Evolutionary conservation across 2,329 filamentous ascomycete genomes (phyloP).

Genomic region (Fusarium liriodendri): DNA sequence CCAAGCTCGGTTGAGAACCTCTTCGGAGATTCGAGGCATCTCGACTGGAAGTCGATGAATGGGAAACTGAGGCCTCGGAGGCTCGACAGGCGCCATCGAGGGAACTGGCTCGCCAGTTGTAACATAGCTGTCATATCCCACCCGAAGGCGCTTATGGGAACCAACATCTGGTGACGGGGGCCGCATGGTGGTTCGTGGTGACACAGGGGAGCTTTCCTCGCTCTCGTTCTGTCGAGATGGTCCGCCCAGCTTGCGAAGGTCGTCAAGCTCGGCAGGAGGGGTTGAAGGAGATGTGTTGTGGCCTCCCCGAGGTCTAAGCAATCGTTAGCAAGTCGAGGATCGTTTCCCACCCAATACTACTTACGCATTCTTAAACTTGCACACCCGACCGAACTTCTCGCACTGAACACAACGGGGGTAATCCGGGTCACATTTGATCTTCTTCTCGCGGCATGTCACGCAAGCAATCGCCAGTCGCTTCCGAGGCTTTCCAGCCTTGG

Average conservation of each 20-base stretch:
- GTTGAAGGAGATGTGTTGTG: slow-evolving; percentile 68
- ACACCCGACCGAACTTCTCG: slow-evolving; percentile 87
- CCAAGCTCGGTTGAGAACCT: slow-evolving; percentile 62
- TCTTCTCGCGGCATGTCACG: slow-evolving; percentile 93
- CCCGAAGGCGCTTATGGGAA: slow-evolving; percentile 61
- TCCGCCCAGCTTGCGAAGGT: slow-evolving; percentile 51
- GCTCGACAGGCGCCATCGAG: slow-evolving; percentile 49
- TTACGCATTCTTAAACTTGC: slow-evolving; percentile 88
- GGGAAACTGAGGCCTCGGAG: slow-evolving; percentile 49
- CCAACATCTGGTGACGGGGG: slow-evolving; percentile 49
- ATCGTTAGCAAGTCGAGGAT: slow-evolving; percentile 13
- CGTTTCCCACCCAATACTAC: slow-evolving; percentile 51
- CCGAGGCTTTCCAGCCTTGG: slow-evolving; percentile 91
- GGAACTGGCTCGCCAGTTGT: slow-evolving; percentile 48
- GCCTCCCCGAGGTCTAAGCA: slow-evolving; percentile 64
- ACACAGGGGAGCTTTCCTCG: slow-evolving; percentile 60
- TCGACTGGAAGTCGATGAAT: slow-evolving; percentile 54
- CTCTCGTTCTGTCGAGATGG: slow-evolving; percentile 53
- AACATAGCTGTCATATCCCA: slow-evolving; percentile 60
- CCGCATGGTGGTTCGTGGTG: slow-evolving; percentile 55
- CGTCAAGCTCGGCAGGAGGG: slow-evolving; percentile 62
- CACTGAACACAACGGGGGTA: slow-evolving; percentile 90
- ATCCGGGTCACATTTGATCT: slow-evolving; percentile 95
- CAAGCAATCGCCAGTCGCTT: slow-evolving; percentile 94
- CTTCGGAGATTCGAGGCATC: slow-evolving; percentile 61